Evolutionary conservation across 1,284 basidiomycete genomes (phyloP), one percentile per base, ranked within the genome.

Genomic region (Marasmius tenuissimus): DNA sequence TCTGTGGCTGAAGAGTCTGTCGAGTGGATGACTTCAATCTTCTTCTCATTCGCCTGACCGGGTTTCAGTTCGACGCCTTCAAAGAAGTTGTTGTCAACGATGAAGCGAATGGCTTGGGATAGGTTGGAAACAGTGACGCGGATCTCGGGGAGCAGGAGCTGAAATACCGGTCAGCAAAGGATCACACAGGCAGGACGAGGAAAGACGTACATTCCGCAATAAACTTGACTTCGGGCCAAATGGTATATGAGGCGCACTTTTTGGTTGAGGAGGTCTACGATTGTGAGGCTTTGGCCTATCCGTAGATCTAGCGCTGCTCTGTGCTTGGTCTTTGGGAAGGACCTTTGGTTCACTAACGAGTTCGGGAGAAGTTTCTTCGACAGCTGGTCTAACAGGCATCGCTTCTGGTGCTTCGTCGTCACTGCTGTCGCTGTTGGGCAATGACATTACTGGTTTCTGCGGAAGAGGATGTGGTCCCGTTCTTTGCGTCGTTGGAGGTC

Each of bases 1-100:
- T 53, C 27, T 8, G 42, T 12, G 11, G 8, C 7, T 33, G 37
- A 14, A 39, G 58, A 47, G 63, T 53, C 60, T 58, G 69, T 65
- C 58, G 61, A 59, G 38, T 68, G 73, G 59, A 89, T 69, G 27
- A 92, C 85, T 68, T 90, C 78, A 33, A 93, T 91, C 70, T 81
- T 79, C 67, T 85, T 82, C 62, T 89, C 85, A 27, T 85, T 80
- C 1, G 91, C 90, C 69, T 95, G 85, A 0, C 96, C 97, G 12
- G 90, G 87, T 51, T 83, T 83, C 20, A 91, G 75, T 75, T 98
- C 97, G 0, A 98, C 94, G 53, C 85, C 84, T 52, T 84, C 78
- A 14, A 99, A 78, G 77, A 97, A 96, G 69, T 95, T 88, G 68
- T 99, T 99, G 65, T 94, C 91, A 2, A 94, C 94, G 14, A 98